Conservation (phyloP, 2,329 filamentous ascomycete genomes). For the Boeremia lycopersici region DNA sequence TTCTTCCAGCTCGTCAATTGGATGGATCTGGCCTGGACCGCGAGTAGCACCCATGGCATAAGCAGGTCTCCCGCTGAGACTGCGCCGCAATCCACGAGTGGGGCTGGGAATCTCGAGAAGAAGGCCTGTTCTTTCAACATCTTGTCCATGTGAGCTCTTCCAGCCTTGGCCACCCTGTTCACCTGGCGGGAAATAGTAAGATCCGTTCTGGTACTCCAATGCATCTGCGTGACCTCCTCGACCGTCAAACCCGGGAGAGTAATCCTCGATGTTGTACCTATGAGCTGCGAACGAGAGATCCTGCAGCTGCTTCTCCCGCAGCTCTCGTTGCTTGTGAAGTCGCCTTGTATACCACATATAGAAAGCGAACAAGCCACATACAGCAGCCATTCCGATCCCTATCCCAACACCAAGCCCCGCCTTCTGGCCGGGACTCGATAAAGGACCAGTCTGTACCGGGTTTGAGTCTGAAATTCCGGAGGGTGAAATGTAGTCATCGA, state of each 20-base stretch:
- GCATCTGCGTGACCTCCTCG: slow-evolving; percentile 49
- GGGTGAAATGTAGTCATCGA: slow-evolving; percentile 61
- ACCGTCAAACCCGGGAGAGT: slow-evolving; percentile 44
- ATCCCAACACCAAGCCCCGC: slow-evolving; percentile 54
- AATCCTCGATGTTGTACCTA: slow-evolving; percentile 49
- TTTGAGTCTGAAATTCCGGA: slow-evolving; percentile 20
- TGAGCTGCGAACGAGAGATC: slow-evolving; percentile 59
- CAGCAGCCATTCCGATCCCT: slow-evolving; percentile 50
- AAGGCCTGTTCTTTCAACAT: slow-evolving; percentile 54
- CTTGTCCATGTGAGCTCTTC: slow-evolving; percentile 37
- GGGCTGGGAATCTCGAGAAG: slow-evolving; percentile 57
- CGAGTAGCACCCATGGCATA: slow-evolving; percentile 58
- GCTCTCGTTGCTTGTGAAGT: slow-evolving; percentile 47
- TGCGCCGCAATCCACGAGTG: slow-evolving; percentile 54
- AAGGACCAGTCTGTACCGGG: slow-evolving; percentile 35
- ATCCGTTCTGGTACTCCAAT: slow-evolving; percentile 39
- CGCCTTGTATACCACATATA: slow-evolving; percentile 56
- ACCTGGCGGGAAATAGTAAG: slow-evolving; percentile 36
- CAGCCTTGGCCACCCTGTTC: slow-evolving; percentile 38
- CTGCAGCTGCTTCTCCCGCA: slow-evolving; percentile 61
- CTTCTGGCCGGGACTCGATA: slow-evolving; percentile 54
- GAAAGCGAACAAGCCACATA: slow-evolving; percentile 50
- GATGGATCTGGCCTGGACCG: slow-evolving; percentile 63
- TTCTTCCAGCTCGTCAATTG: slow-evolving; percentile 68
- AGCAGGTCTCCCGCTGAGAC: slow-evolving; percentile 43